phyloP scores from a whole-genome alignment of 2,329 filamentous ascomycete species.

The Biscogniauxia sp. region DNA sequence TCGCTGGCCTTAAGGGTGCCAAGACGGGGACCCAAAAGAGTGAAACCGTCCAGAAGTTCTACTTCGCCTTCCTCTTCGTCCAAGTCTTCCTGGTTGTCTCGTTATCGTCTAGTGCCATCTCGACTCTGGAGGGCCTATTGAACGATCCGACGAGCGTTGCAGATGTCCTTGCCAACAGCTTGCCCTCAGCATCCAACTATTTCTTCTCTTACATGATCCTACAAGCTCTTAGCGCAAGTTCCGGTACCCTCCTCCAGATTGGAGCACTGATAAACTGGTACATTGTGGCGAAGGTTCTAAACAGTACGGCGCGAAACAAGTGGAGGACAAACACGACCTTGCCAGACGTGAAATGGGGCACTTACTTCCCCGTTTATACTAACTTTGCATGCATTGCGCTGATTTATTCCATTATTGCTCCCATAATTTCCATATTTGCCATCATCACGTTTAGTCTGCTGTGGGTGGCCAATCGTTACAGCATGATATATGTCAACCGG shows the following conservation, averaged over 20 bases:
- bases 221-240: slow-evolving; percentile 86
- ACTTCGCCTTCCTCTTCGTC: slow-evolving; percentile 91
- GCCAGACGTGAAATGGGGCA: slow-evolving; percentile 80
- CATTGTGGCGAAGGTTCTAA: slow-evolving; percentile 73
- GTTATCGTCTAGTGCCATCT: slow-evolving; percentile 68
- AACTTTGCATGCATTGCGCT: slow-evolving; percentile 92
- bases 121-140: slow-evolving; percentile 57
- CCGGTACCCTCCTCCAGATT: slow-evolving; percentile 82
- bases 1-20: slow-evolving; percentile 72
- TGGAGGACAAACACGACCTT: slow-evolving; percentile 81
- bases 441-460: slow-evolving; percentile 87
- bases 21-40: slow-evolving; percentile 79
- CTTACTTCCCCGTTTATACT: slow-evolving; percentile 93
- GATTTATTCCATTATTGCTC: slow-evolving; percentile 85
- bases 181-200: slow-evolving; percentile 89
- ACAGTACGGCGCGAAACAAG: slow-evolving; percentile 79
- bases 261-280: slow-evolving; percentile 79
- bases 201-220: slow-evolving; percentile 99
- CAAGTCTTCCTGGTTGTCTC: slow-evolving; percentile 94
- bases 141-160: slow-evolving; percentile 66
- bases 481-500: slow-evolving; percentile 90
- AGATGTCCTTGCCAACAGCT: slow-evolving; percentile 68
- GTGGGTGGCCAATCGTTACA: slow-evolving; percentile 95
- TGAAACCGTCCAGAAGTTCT: slow-evolving; percentile 86
- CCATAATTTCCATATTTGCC: slow-evolving; percentile 88